A percentile compares a stretch with the other conserved stretches of the same genome.
These are phyloP conservation scores for Torulaspora delbrueckii DNA, from an alignment of 805 yeast genomes.

Conservation along the genomic window DNA sequence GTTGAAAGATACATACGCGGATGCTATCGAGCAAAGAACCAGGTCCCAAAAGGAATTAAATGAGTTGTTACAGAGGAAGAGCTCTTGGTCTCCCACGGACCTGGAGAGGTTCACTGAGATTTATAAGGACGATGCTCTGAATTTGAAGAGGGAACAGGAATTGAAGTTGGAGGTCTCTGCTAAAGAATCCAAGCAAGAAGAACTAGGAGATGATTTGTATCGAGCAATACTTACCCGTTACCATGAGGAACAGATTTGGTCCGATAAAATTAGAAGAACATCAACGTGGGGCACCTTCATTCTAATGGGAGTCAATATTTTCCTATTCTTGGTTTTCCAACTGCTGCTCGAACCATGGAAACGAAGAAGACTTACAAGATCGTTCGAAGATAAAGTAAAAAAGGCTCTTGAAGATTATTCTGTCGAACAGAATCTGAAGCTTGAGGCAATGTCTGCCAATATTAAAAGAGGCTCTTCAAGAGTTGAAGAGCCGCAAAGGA, in stretches of 20 bases:
- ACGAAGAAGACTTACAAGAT: slow-evolving; percentile 67
- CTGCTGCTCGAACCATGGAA: slow-evolving; percentile 93
- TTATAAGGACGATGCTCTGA: slow-evolving; percentile 73
- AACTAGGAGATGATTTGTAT: slow-evolving; percentile 60
- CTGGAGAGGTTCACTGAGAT: slow-evolving; percentile 77
- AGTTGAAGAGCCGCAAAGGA: too few species aligned
- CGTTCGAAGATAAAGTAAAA: slow-evolving; percentile 78
- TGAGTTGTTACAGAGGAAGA: slow-evolving; percentile 79
- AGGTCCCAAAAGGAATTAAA: slow-evolving; percentile 79
- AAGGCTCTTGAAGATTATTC: slow-evolving; percentile 42
- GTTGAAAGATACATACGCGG: slow-evolving; percentile 49
- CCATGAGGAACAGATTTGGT: slow-evolving; percentile 97
- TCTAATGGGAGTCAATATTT: slow-evolving; percentile 79
- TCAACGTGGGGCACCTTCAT: slow-evolving; percentile 96
- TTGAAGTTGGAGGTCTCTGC: slow-evolving; percentile 46
- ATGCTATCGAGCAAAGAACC: slow-evolving; percentile 60
- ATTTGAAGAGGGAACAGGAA: slow-evolving; percentile 54
- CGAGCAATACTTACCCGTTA: slow-evolving; percentile 80
- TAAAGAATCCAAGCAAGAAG: slow-evolving; percentile 62
- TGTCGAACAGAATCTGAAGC: slow-evolving; percentile 26
- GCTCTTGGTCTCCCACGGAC: slow-evolving; percentile 73
- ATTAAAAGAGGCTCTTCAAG: background rate
- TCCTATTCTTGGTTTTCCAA: slow-evolving; percentile 76
- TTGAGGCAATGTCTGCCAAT: slow-evolving; percentile 22
- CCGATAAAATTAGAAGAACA: slow-evolving; percentile 89